Percentiles rank a stretch among this genome's conserved stretches.
Evolutionary conservation across 805 yeast species (phyloP).

Genomic region (Wickerhamomyces tratensis): DNA sequence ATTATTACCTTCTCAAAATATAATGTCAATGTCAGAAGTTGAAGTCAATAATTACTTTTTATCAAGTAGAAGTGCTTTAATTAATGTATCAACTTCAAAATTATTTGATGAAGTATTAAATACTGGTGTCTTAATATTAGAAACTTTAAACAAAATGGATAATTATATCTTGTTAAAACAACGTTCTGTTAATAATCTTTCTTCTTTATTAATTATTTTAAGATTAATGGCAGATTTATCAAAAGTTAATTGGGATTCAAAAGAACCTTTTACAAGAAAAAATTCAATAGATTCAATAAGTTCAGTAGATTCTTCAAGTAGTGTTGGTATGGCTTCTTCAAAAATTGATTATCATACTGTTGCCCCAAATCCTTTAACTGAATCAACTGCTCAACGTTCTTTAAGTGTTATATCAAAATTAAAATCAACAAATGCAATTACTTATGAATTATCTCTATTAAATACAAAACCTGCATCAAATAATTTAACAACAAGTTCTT

Average conservation of each 20-base stretch:
- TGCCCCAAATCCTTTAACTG: slow-evolving; percentile 21
- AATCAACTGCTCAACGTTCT: slow-evolving; percentile 18
- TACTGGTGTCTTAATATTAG: slow-evolving; percentile 16
- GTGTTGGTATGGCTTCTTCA: slow-evolving; percentile 23
- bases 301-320: slow-evolving; percentile 13
- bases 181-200: slow-evolving; percentile 17
- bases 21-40: slow-evolving; percentile 24
- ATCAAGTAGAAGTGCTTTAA: slow-evolving; percentile 23
- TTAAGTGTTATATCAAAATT: slow-evolving; percentile 19
- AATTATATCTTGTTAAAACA: slow-evolving; percentile 17
- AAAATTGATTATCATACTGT: slow-evolving; percentile 23
- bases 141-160: slow-evolving; percentile 19
- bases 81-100: slow-evolving; percentile 18
- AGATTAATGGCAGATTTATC: slow-evolving; percentile 30
- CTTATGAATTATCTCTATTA: slow-evolving; percentile 23
- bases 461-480: slow-evolving; percentile 9
- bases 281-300: slow-evolving; percentile 13
- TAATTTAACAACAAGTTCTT: not conserved
- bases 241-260: slow-evolving; percentile 29
- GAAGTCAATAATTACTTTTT: slow-evolving; percentile 26
- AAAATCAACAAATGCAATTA: slow-evolving; percentile 22
- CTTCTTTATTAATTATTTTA: slow-evolving; percentile 27
- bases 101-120: slow-evolving; percentile 22
- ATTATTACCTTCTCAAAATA: slow-evolving; percentile 27
- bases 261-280: slow-evolving; percentile 15